Percentiles rank a stretch among this genome's conserved stretches.
Evolutionary conservation across 805 yeast species (phyloP).

Genomic region (Lipomyces lipofer): DNA sequence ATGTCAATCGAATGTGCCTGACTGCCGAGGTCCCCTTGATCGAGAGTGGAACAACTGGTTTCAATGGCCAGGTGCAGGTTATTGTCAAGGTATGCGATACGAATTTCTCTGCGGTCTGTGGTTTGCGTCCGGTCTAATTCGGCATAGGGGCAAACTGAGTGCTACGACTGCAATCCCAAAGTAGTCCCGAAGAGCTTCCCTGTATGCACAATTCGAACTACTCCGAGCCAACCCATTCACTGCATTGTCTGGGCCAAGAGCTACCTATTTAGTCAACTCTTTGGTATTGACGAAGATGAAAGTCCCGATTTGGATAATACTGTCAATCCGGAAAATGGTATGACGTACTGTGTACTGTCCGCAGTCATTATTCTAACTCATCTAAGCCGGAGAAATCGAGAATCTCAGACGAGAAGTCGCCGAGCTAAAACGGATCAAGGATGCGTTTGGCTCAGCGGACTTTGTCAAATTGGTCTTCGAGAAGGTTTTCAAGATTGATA

Average conservation of each 20-base stretch:
- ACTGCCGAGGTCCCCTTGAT: conserved; percentile 72
- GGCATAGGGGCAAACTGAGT: conserved; percentile 72
- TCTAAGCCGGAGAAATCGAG: conserved; percentile 40
- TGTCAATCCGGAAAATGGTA: conserved; percentile 63
- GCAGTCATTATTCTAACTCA: no score
- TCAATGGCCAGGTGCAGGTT: conserved; percentile 91
- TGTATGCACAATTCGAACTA: conserved; percentile 93
- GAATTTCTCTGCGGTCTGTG: neutral
- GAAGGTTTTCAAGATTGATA: conserved; percentile 69
- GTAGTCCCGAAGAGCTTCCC: conserved; percentile 90
- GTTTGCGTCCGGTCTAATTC: no score
- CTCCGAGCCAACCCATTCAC: conserved; percentile 95
- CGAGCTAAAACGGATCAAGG: conserved; percentile 40
- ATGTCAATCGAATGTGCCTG: conserved; percentile 81
- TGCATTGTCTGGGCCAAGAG: conserved; percentile 98
- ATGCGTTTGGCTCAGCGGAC: conserved; percentile 40
- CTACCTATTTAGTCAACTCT: conserved; percentile 78
- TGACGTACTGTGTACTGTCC: no score
- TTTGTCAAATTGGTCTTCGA: conserved; percentile 38
- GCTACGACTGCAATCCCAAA: conserved; percentile 88
- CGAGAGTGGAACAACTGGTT: conserved; percentile 96
- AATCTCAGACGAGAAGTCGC: conserved; percentile 40
- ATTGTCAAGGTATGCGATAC: conserved; percentile 46
- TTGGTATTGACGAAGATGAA: conserved; percentile 48
- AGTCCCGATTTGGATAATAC: conserved; percentile 66